Conservation (phyloP, 1,284 basidiomycete genomes). For the Trichosporon faecale region DNA sequence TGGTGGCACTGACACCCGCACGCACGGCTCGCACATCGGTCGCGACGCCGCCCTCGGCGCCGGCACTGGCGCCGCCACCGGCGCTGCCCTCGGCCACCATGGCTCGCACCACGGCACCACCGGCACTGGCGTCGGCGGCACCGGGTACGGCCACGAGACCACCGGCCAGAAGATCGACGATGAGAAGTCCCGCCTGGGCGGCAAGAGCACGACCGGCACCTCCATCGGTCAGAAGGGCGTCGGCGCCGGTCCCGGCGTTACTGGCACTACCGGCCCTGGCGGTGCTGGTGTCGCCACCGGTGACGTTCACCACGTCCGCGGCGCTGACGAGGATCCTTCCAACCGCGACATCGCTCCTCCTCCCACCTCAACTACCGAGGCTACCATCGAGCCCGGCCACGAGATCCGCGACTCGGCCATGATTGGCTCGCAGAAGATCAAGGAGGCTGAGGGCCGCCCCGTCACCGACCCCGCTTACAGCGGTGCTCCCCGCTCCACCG, state of each 20-base stretch:
- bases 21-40: too few species aligned
- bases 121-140: neutral
- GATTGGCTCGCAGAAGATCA: conserved; percentile 6
- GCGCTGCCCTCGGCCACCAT: neutral
- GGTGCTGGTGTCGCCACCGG: neutral
- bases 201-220: neutral
- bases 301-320: neutral
- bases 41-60: neutral
- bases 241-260: conserved; percentile 1
- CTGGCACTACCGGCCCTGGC: neutral
- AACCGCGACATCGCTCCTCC: conserved; percentile 10
- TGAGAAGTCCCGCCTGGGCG: neutral
- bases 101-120: neutral
- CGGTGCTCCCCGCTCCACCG: neutral
- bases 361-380: neutral
- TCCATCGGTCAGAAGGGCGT: neutral
- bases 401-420: conserved; percentile 2
- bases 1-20: too few species aligned
- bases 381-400: neutral
- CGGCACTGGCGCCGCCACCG: neutral
- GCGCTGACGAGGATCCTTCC: neutral
- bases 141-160: too few species aligned
- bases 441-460: conserved; percentile 7
- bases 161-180: neutral
- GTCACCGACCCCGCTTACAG: neutral